A percentile compares a stretch with the other conserved stretches of the same genome.
phyloP scores from a whole-genome alignment of 345 rosid genomes.

The Murraya paniculata region DNA sequence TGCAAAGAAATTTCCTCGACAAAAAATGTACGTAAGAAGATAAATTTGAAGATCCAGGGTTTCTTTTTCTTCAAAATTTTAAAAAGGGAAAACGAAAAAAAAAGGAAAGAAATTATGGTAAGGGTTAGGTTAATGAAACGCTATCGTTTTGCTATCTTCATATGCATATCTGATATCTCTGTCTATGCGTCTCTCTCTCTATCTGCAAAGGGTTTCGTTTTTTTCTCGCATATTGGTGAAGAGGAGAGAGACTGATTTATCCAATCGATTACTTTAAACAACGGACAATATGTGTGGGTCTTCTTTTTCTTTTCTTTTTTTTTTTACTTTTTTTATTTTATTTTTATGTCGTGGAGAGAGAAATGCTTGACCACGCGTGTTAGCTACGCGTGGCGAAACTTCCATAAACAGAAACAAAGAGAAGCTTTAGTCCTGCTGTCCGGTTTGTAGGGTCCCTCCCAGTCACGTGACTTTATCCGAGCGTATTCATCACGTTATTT shows the following conservation, averaged over 20 bases:
- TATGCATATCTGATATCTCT: not conserved
- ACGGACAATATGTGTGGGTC: constrained; percentile 7
- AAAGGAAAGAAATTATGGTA: not conserved
- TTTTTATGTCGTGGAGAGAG: not conserved
- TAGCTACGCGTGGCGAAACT: not conserved
- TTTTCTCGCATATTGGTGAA: not conserved
- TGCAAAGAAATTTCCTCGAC: not conserved
- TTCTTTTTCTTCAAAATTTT: not conserved
- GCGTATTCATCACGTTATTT: constrained; percentile 10
- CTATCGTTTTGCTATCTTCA: not conserved
- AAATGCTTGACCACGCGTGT: constrained; percentile 12
- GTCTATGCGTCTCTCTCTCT: not conserved
- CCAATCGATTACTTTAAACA: constrained; percentile 20
- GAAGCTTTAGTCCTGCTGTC: not conserved
- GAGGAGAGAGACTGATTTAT: not conserved
- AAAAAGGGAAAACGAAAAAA: too few relatives aligned
- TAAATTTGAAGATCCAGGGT: constrained; percentile 26
- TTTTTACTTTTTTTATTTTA: not conserved
- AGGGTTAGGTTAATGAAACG: constrained; percentile 21
- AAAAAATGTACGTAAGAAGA: not conserved
- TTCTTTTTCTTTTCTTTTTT: not conserved
- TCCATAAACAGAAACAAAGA: not conserved
- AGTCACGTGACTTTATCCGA: constrained; percentile 13
- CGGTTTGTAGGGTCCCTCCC: not conserved
- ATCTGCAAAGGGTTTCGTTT: constrained; percentile 2